Conservation (phyloP, 352 stramenopile species). For the Phytophthora sojae region DNA sequence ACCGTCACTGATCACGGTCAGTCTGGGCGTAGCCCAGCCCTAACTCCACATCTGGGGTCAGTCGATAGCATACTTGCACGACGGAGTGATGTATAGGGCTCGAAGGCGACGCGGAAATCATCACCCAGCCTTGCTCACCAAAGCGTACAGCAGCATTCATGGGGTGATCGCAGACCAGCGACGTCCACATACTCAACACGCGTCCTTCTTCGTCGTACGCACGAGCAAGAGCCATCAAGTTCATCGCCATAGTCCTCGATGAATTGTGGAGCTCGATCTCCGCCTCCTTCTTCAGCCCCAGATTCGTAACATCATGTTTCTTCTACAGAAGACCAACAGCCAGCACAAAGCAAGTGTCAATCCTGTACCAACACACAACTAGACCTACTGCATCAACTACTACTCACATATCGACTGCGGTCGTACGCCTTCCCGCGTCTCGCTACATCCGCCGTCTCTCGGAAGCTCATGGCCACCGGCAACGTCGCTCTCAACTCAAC, state of each 20-base stretch:
- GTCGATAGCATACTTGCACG: conserved; percentile 13
- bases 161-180: conserved; percentile 15
- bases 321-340: neutral
- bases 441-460: conserved; percentile 1
- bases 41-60: conserved; percentile 9
- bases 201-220: conserved; percentile 15
- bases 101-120: conserved; percentile 13
- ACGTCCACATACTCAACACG: conserved; percentile 9
- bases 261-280: conserved; percentile 8
- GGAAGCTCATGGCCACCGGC: neutral
- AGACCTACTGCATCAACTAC: too few relatives aligned
- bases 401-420: conserved; percentile 18
- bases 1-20: neutral
- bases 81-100: neutral
- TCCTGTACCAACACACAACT: too few relatives aligned
- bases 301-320: conserved; percentile 9
- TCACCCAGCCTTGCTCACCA: conserved; percentile 18
- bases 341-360: too few relatives aligned
- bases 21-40: neutral
- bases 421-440: neutral
- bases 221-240: conserved; percentile 6
- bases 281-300: conserved; percentile 16
- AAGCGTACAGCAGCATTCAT: conserved; percentile 6
- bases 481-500: conserved; percentile 14
- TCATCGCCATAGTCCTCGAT: conserved; percentile 7